phyloP scores from a whole-genome alignment of 2,329 filamentous ascomycete species.

The Arachnomyces sp. region DNA sequence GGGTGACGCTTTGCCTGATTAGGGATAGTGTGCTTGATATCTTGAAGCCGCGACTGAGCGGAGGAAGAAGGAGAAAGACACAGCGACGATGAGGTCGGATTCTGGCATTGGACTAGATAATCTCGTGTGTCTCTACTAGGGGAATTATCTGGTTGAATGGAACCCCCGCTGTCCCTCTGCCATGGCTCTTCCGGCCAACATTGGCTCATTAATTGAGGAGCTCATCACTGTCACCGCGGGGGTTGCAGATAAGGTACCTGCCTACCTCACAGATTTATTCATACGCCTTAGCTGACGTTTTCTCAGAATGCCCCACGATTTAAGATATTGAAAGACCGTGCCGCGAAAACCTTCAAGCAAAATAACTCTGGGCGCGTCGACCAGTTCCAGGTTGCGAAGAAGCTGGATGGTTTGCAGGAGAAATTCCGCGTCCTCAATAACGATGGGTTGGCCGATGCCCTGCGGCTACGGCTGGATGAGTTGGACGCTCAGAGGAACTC shows the following conservation, averaged over 20 bases:
- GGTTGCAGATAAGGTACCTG: constrained; percentile 44
- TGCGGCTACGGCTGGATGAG: constrained; percentile 51
- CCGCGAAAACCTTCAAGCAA: constrained; percentile 27
- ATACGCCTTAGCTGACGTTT: constrained; percentile 5
- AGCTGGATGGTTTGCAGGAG: constrained; percentile 67
- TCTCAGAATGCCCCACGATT: constrained; percentile 22
- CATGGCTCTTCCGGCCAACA: constrained; percentile 64
- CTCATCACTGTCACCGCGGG: constrained; percentile 58
- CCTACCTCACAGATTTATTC: constrained; percentile 4
- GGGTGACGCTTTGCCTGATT: constrained; percentile 2
- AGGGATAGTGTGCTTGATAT: not conserved
- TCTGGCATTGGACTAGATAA: too few relatives aligned
- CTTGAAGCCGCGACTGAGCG: too few relatives aligned
- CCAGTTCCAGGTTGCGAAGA: constrained; percentile 61
- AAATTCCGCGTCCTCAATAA: constrained; percentile 74
- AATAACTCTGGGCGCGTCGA: constrained; percentile 57
- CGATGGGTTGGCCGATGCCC: constrained; percentile 67
- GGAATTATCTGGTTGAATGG: too few relatives aligned
- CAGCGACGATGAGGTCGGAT: too few relatives aligned
- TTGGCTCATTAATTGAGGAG: constrained; percentile 60
- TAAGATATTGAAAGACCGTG: constrained; percentile 23
- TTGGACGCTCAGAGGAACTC: constrained; percentile 48
- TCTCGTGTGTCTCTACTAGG: too few relatives aligned
- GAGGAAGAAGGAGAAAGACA: too few relatives aligned
- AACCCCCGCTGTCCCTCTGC: constrained; percentile 4